These are phyloP conservation scores for Crepidotus sp. DNA, from an alignment of 1,284 basidiomycete species.

Conservation along the genomic window DNA sequence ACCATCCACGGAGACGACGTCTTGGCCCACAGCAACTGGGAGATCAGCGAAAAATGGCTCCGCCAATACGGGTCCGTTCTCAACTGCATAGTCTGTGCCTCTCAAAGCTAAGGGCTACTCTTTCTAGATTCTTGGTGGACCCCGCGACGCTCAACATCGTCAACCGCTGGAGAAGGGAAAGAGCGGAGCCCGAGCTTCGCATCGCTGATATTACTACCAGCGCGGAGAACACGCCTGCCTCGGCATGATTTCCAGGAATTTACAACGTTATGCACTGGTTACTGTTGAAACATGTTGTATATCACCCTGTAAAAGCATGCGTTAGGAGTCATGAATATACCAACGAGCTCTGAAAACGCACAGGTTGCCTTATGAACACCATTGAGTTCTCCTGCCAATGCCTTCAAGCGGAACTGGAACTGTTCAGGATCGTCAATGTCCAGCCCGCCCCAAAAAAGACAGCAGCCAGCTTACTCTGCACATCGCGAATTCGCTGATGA, in stretches of 20 bases:
- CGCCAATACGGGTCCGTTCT: slow-evolving; percentile 68
- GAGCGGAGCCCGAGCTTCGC: slow-evolving; percentile 58
- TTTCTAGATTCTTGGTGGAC: slow-evolving; percentile 65
- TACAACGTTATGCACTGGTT: background rate
- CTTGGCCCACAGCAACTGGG: slow-evolving; percentile 81
- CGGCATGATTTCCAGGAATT: slow-evolving; percentile 14
- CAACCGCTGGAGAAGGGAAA: slow-evolving; percentile 71
- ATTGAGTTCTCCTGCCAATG: slow-evolving; percentile 68
- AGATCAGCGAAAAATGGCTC: slow-evolving; percentile 76
- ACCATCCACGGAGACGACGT: slow-evolving; percentile 85
- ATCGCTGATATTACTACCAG: slow-evolving; percentile 43
- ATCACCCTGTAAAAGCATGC: slow-evolving; percentile 18
- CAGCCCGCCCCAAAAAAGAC: too few species aligned
- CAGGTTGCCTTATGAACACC: slow-evolving; percentile 88
- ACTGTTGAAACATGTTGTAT: slow-evolving; percentile 9
- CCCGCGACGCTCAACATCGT: slow-evolving; percentile 50
- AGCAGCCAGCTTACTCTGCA: slow-evolving; percentile 58
- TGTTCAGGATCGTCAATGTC: slow-evolving; percentile 25
- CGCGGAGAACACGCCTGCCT: slow-evolving; percentile 31
- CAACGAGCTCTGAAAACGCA: slow-evolving; percentile 35
- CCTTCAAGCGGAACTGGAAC: slow-evolving; percentile 87
- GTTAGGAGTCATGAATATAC: slow-evolving; percentile 9
- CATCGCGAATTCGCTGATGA: slow-evolving; percentile 84
- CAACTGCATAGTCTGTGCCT: background rate
- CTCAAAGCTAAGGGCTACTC: background rate